Conservation (phyloP, 805 yeast genomes). For the Komagataella kurtzmanii region DNA sequence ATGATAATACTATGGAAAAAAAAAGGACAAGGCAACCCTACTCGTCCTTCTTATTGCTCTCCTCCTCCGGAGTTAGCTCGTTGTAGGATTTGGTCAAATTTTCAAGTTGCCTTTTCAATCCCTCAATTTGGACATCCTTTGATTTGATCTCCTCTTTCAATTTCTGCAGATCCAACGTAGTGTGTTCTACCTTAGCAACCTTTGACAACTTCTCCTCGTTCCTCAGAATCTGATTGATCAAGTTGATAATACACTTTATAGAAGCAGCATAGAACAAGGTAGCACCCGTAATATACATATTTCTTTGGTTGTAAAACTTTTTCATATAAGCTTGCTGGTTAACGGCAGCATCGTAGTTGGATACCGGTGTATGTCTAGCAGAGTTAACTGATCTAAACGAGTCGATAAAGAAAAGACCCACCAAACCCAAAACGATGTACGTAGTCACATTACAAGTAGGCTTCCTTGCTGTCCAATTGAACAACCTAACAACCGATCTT, state of each 20-base stretch:
- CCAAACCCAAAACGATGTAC: constrained; percentile 22
- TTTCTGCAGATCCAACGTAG: constrained; percentile 14
- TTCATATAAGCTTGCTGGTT: constrained; percentile 9
- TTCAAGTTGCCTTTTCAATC: constrained; percentile 25
- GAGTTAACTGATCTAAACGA: constrained; percentile 16
- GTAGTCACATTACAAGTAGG: constrained; percentile 28
- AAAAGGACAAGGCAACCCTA: neutral
- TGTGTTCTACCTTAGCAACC: constrained; percentile 12
- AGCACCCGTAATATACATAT: constrained; percentile 42
- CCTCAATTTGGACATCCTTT: constrained; percentile 23
- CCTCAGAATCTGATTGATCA: constrained; percentile 30
- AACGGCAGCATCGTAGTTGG: constrained; percentile 6
- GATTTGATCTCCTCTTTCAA: constrained; percentile 19
- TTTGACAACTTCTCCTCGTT: constrained; percentile 15
- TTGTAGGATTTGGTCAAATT: constrained; percentile 27
- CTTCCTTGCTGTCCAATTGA: constrained; percentile 16
- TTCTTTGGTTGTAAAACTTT: constrained; percentile 43
- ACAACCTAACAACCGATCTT: constrained; percentile 19
- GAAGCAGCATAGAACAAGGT: constrained; percentile 33
- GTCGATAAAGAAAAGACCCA: constrained; percentile 33
- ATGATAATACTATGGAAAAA: neutral
- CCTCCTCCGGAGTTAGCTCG: constrained; percentile 13
- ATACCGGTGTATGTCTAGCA: constrained; percentile 1
- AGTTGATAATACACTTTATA: constrained; percentile 26
- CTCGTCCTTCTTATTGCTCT: constrained; percentile 3